These are phyloP conservation scores for Fusarium succisae DNA, from an alignment of 2,329 filamentous ascomycete species.

Conservation along the genomic window DNA sequence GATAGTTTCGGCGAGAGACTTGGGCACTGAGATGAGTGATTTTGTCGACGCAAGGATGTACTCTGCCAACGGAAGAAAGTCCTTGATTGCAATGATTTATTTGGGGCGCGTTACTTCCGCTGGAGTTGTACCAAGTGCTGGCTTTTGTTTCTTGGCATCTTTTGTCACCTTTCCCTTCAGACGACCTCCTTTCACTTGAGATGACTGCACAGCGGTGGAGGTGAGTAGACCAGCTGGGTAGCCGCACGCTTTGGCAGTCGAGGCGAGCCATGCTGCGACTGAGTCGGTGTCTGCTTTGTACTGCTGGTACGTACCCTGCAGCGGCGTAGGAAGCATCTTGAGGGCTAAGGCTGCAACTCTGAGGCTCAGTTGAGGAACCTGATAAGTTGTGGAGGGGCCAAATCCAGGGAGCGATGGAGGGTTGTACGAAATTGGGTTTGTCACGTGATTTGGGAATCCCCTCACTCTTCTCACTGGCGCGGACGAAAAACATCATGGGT, in stretches of 20 bases:
- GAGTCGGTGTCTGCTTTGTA: background rate
- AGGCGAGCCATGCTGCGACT: background rate
- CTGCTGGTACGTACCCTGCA: constrained; percentile 36
- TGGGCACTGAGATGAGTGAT: background rate
- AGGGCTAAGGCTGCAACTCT: background rate
- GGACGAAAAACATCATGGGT: rapidly evolving
- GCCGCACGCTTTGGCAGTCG: background rate
- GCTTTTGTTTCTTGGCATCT: constrained; percentile 9
- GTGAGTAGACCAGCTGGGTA: constrained; percentile 36
- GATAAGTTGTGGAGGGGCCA: background rate
- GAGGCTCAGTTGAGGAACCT: background rate
- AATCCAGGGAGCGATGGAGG: too few species aligned
- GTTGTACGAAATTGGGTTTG: too few species aligned
- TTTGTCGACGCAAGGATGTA: background rate
- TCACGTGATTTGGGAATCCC: background rate
- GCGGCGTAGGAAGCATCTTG: constrained; percentile 31
- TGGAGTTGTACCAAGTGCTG: background rate
- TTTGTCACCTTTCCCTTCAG: constrained; percentile 43
- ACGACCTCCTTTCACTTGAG: constrained; percentile 17
- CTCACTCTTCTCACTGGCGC: background rate
- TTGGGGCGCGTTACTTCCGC: constrained; percentile 1
- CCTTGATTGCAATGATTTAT: constrained; percentile 44
- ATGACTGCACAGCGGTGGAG: background rate
- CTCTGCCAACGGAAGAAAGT: background rate
- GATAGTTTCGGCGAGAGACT: background rate